These are phyloP conservation scores for Acanthamoeba culbertsoni DNA, from an alignment of 208 protist species.

Conservation along the genomic window DNA sequence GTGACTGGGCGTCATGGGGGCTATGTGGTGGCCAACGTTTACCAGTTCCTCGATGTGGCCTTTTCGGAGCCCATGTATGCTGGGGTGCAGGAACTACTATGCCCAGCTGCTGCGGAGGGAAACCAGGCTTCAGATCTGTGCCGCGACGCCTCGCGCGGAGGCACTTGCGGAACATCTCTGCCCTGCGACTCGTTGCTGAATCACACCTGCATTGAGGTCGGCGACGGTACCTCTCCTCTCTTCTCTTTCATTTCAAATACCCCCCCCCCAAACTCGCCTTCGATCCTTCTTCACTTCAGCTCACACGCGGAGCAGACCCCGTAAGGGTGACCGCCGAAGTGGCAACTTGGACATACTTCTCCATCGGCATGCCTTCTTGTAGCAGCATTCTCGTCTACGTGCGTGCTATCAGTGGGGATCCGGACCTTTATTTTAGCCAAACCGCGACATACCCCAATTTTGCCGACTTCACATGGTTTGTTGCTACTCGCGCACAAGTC, in stretches of 20 bases:
- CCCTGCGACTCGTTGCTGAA: too few relatives aligned
- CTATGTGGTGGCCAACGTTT: neutral
- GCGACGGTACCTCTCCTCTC: neutral
- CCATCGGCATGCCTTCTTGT: neutral
- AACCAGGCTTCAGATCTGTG: neutral
- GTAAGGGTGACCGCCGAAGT: neutral
- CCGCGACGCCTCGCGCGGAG: neutral
- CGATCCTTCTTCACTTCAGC: neutral
- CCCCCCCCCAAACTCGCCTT: neutral
- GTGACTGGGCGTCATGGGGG: neutral
- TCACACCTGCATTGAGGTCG: neutral
- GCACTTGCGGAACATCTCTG: neutral
- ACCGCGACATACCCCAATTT: neutral
- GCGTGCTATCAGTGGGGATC: neutral
- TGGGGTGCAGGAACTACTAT: neutral
- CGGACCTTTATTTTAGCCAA: neutral
- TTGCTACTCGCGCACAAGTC: too few relatives aligned
- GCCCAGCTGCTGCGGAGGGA: neutral
- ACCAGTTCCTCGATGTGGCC: neutral
- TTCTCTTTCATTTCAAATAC: too few relatives aligned
- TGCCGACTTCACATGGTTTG: neutral
- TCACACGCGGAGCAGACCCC: neutral
- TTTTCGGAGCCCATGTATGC: conserved; percentile 1
- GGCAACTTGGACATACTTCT: neutral
- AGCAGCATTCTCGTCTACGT: neutral